A percentile compares a stretch with the other conserved stretches of the same genome.
phyloP scores from a whole-genome alignment of 257 asterid genomes.

The Fraxinus pennsylvanica region DNA sequence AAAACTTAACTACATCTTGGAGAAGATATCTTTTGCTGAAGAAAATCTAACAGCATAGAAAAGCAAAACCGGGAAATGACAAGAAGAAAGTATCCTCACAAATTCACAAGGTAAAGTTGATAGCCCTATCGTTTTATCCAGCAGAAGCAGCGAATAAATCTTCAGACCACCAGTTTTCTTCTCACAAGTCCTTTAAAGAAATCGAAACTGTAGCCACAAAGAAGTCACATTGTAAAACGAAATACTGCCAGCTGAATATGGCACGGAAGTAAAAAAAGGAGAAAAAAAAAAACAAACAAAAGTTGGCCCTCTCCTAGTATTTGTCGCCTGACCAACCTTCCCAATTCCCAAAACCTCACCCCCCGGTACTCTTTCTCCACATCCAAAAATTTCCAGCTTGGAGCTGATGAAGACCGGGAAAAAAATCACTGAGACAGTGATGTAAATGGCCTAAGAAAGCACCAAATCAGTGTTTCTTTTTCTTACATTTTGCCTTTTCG shows the following conservation, averaged over 20 bases:
- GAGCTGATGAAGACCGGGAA: neutral
- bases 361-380: neutral
- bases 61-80: neutral
- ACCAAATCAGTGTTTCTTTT: neutral
- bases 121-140: conserved; percentile 10
- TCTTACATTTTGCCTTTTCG: neutral
- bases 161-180: conserved; percentile 41
- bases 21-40: neutral
- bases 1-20: neutral
- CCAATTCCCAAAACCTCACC: neutral
- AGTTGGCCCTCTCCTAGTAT: neutral
- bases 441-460: neutral
- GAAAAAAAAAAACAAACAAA: neutral
- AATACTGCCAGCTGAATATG: neutral
- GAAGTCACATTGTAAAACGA: neutral
- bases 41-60: neutral
- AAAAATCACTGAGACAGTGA: neutral
- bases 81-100: conserved; percentile 14
- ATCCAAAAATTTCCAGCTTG: neutral
- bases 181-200: conserved; percentile 53
- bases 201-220: conserved; percentile 50
- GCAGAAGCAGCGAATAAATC: conserved; percentile 22
- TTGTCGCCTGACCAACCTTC: neutral
- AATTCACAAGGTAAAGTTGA: conserved; percentile 31
- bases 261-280: neutral